Conservation (phyloP, 176 grass and related monocot genomes). For the Rhipidocladum racemiflorum region DNA sequence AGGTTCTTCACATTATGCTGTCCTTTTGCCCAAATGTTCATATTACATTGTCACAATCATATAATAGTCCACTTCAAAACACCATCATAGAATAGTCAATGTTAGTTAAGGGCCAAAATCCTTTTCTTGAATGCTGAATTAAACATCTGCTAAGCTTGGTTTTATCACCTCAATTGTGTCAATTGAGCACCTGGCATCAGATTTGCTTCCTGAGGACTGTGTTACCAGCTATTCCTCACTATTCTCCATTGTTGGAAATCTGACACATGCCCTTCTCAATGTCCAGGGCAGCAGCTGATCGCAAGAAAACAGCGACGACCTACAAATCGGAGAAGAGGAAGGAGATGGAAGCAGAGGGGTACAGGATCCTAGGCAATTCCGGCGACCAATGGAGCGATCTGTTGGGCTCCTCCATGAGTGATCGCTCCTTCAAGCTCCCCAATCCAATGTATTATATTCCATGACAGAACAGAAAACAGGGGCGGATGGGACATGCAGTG, state of each 20-base stretch:
- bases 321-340: conserved; percentile 75
- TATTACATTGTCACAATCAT: not conserved
- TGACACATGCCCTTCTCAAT: not conserved
- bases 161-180: not conserved
- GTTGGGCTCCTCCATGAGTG: conserved; percentile 55
- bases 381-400: conserved; percentile 90
- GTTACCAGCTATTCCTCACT: not conserved
- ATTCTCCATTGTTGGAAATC: not conserved
- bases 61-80: not conserved
- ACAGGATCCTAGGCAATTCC: conserved; percentile 73
- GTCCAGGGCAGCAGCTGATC: conserved; percentile 53
- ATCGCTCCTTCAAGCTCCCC: conserved; percentile 80
- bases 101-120: not conserved
- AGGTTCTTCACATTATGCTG: not conserved
- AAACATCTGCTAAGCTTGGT: not conserved
- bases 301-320: conserved; percentile 39
- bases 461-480: not conserved
- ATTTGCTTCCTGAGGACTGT: not conserved
- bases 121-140: not conserved
- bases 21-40: not conserved
- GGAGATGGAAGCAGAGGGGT: conserved; percentile 62
- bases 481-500: not conserved
- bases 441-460: conserved; percentile 84
- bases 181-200: not conserved
- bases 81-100: too few relatives aligned